Percentiles rank a stretch among this genome's conserved stretches.
Evolutionary conservation across 768 basidiomycete genomes (phyloP).

Genomic region (Pholiota conissans): DNA sequence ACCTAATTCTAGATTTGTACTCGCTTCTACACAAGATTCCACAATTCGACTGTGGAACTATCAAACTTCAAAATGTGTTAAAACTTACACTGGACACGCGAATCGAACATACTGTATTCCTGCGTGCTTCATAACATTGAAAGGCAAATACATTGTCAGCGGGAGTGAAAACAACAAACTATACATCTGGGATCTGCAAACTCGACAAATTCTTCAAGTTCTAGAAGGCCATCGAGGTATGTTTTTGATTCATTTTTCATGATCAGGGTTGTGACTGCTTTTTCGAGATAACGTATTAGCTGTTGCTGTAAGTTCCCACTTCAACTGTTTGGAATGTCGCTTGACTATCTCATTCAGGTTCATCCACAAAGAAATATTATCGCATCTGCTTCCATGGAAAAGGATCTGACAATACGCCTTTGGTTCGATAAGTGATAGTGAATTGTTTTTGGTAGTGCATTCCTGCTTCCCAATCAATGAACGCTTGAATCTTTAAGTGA

Average conservation of each 20-base stretch:
- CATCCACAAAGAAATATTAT: constrained; percentile 77
- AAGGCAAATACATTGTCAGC: constrained; percentile 72
- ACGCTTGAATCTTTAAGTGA: background rate
- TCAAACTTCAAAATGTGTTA: constrained; percentile 86
- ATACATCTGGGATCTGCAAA: constrained; percentile 89
- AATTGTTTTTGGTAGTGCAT: background rate
- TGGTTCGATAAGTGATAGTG: constrained; percentile 58
- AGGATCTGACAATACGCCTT: constrained; percentile 80
- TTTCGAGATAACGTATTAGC: constrained; percentile 66
- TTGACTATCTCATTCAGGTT: constrained; percentile 43
- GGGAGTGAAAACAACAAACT: constrained; percentile 91
- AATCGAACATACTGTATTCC: constrained; percentile 85
- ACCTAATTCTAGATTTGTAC: constrained; percentile 86
- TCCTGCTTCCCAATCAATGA: background rate
- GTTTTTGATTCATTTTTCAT: constrained; percentile 1
- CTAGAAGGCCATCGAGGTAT: constrained; percentile 82
- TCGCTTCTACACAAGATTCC: constrained; percentile 92
- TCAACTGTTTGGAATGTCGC: constrained; percentile 5
- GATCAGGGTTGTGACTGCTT: constrained; percentile 4
- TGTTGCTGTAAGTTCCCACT: constrained; percentile 57
- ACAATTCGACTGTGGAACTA: constrained; percentile 95
- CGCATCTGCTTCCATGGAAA: constrained; percentile 89
- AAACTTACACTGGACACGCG: constrained; percentile 86
- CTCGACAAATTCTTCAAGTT: constrained; percentile 69
- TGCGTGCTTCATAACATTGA: constrained; percentile 61